Base-by-base conservation (phyloP, 1,284 basidiomycete species). In the Cutaneotrichosporon arboriforme region DNA sequence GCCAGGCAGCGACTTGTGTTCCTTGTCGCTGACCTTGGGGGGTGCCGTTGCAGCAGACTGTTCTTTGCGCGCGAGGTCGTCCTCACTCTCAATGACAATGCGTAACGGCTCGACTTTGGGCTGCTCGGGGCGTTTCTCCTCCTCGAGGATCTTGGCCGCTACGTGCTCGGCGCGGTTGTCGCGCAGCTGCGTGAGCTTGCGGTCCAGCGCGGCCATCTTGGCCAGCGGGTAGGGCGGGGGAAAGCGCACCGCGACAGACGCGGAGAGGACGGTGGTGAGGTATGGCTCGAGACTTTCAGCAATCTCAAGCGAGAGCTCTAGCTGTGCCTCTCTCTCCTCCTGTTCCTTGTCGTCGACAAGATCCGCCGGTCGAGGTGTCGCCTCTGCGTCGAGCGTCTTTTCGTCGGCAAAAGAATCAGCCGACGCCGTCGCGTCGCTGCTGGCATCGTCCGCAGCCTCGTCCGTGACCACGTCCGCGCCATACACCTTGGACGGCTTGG, bases 181-280 rank as follows among this genome's bases (percentile, higher is more conserved):
- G 58, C 87, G 86, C 8, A 85, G 80, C 38, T 79, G 78, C 23
- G 80, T 76, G 17, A 94, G 79, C 53, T 83, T 80, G 26, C 85
- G 81, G 63, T 94, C 90, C 9, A 94, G 77, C 60, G 89, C 84
- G 62, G 88, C 88, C 88, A 97, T 92, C 55, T 81, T 81, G 4
- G 83, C 79, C 33, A 97, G 82, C 2, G 90, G 87, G 64, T 88
- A 85, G 1, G 93, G 93, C 14, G 92, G 91, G 13, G 86, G 86
- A 69, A 94, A 92, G 12, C 88, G 83, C 37, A 97, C 78, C 0
- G 90, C 89, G 0, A 91, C 87, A 7, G 90, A 94, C 33, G 90
- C 88, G 1, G 90, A 94, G 21, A 96, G 86, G 62, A 90, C 88
- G 0, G 88, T 92, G 55, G 78, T 83, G 58, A 81, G 77, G 69